Base-by-base conservation (phyloP, 106 monocot species). In the Allium cepa region DNA sequence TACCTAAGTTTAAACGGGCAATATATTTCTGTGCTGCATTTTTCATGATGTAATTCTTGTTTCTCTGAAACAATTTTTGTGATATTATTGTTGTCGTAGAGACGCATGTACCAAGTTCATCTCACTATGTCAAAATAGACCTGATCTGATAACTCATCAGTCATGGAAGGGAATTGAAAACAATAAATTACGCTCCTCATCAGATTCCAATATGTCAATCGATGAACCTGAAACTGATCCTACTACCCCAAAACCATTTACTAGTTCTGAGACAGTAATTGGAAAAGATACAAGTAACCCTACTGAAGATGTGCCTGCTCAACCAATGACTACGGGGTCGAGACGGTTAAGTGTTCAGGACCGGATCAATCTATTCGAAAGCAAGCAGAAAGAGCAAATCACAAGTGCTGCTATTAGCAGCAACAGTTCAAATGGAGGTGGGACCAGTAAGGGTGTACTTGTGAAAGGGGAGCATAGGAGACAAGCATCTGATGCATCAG, bases 121-220 rank as follows among this genome's bases (percentile, higher is more conserved):
- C 60, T 85, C 82, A 18, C 66, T 93, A 57, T 84, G 87, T 58
- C 84, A 87, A 57, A 80, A 77, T 47, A 79, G 82, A 17, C 84
- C 92, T 6, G 92, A 93, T 46, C 64, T 92, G 66, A 72, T 85
- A 17, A 69, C 56, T 58, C 73, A 78, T 60, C 69, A 66, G n/a
- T 56, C 74, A 56, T 82, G 71, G 78, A 99, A 99, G 74, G 76
- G 59, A 11, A 75, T 77, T 46, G 78, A 80, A 58, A 81, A 85
- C 73, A 70, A 56, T 49, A 81, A 84, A 53, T 47, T 90, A 26
- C 82, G 82, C 36, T 56, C 84, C 26, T 97, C 97, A 3, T 87
- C 89, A 59, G 69, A 85, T 56, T 99, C 97, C 28, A 92, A 99
- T 70, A 99, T 99, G 97, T 99, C 97, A 47, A 87, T 99, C 28